These are phyloP conservation scores for Massospora cicadina DNA, from an alignment of 371 early-diverging fungal genomes.

Conservation along the genomic window DNA sequence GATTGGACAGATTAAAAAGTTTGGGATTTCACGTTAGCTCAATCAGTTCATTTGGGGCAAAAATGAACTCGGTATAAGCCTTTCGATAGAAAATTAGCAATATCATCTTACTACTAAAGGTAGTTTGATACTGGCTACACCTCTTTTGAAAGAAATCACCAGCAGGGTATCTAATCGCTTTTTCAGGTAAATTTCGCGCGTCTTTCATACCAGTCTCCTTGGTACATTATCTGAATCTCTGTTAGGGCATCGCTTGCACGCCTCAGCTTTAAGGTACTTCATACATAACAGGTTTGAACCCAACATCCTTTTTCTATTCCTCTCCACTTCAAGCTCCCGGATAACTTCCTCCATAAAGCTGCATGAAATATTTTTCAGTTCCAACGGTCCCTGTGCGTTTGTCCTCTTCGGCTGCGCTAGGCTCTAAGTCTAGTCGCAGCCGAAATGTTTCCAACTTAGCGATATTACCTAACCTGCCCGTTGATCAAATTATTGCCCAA, in stretches of 20 bases:
- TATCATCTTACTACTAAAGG: no score
- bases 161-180: no score
- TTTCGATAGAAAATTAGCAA: no score
- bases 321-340: neutral
- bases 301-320: neutral
- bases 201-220: no score
- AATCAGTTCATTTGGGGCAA: no score
- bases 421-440: neutral
- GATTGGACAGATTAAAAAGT: no score
- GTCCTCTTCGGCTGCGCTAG: neutral
- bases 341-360: neutral
- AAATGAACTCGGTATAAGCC: no score
- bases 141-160: no score
- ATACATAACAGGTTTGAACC: constrained; percentile 2
- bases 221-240: no score
- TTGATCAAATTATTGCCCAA: neutral
- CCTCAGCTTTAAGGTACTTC: neutral
- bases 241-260: neutral
- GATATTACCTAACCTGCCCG: neutral
- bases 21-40: no score
- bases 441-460: neutral
- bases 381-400: neutral
- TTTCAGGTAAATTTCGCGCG: no score
- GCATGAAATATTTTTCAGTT: neutral
- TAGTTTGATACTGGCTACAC: no score